Conservation (phyloP, 1,139 yeast species). For the Nadsonia starkeyi-henricii region DNA sequence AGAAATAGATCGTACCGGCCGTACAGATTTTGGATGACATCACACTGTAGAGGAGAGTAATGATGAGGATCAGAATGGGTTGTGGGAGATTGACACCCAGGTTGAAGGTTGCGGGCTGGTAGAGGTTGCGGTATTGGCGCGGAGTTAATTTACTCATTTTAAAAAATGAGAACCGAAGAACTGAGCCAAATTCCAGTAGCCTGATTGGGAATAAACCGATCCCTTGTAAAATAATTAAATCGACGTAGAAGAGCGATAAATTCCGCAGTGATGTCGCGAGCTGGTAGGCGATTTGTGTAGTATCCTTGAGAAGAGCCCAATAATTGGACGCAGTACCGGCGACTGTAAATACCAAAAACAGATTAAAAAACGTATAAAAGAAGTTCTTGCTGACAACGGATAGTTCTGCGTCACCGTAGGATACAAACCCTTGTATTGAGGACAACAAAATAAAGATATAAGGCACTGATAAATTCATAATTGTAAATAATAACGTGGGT, state of each 20-base stretch:
- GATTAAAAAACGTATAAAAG: conserved; percentile 69
- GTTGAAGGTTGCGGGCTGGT: conserved; percentile 66
- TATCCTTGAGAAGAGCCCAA: conserved; percentile 56
- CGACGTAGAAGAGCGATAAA: conserved; percentile 67
- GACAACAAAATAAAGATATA: conserved; percentile 63
- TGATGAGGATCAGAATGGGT: conserved; percentile 60
- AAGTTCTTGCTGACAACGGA: conserved; percentile 70
- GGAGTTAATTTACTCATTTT: conserved; percentile 51
- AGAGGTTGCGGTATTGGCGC: conserved; percentile 51
- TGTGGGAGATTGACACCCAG: conserved; percentile 75
- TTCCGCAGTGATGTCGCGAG: conserved; percentile 59
- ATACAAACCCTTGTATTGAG: conserved; percentile 56
- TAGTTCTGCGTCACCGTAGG: conserved; percentile 70
- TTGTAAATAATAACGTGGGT: conserved; percentile 63
- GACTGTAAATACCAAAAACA: conserved; percentile 70
- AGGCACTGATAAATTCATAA: conserved; percentile 60
- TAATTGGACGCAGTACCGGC: conserved; percentile 62
- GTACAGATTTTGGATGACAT: conserved; percentile 63
- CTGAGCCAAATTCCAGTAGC: conserved; percentile 53
- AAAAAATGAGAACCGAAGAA: conserved; percentile 43
- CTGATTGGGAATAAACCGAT: conserved; percentile 75
- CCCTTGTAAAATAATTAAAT: conserved; percentile 70
- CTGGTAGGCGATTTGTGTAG: conserved; percentile 65
- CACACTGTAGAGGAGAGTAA: conserved; percentile 63
- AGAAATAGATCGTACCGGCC: conserved; percentile 60